Evolutionary conservation across 495 filamentous ascomycete species (phyloP), one percentile per base, ranked within the genome.

Genomic region (Podospora anserina): DNA sequence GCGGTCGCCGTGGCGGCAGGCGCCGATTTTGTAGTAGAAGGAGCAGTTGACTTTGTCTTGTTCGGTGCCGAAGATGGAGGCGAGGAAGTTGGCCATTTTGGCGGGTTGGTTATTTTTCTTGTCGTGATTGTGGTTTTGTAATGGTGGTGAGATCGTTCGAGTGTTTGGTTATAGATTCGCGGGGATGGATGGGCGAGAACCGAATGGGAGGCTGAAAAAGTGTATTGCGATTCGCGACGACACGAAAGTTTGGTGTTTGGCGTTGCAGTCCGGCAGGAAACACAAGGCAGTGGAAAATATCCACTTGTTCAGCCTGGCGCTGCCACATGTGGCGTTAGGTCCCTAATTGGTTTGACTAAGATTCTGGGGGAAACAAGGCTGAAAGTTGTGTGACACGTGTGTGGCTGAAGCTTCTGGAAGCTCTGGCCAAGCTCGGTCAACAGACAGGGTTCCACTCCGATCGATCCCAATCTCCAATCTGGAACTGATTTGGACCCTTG

Each of bases 21-120:
- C 95, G 76, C 95, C 95, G 83, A 99, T 99, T 83, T 79, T 79
- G 75, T 74, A 76, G 70, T 78, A 77, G 71, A 77, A 82, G 71
- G 70, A 78, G 81, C 82, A 83, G 79, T 83, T 83, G 73, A 83
- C 77, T 78, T 98, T 99, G 88, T 99, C 95, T 79, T 97, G 96
- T 84, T 99, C 96, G 7, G 95, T 99, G 75, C 95, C 95, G 87
- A 99, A 99, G 83, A 99, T 99, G 76, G 92, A 96, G 78, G 95
- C 95, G 78, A 99, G 93, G 78, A 98, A 99, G 88, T 97, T 97
- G 78, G 94, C 94, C 85, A 87, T 87, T 56, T 73, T 83, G 66
- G 27, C 11, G 20, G 65, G 28, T 23, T 55, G 4, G 13, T 59
- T 70, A 4, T 61, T 54, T 23, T 49, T 49, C 2, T 49, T 49